Base-by-base conservation (phyloP, 139 green algal species). In the Diplosphaera chodatii region DNA sequence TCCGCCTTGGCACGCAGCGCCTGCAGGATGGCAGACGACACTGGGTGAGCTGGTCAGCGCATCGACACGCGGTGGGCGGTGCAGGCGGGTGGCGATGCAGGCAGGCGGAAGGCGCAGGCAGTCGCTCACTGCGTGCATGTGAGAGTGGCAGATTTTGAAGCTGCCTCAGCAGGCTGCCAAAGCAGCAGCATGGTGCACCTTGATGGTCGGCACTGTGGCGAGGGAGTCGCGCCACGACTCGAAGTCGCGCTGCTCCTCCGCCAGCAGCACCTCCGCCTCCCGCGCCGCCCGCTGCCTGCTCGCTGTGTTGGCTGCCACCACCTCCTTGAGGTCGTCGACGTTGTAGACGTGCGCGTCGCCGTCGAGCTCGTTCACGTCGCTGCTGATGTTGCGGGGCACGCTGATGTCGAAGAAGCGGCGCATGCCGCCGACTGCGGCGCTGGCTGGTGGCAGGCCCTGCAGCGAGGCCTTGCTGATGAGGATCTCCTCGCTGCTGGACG, bases 121-220 rank as follows among this genome's bases (percentile, higher is more conserved):
- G n/a, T n/a, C n/a, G n/a, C n/a, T n/a, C n/a, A n/a, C n/a, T n/a
- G n/a, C n/a, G n/a, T n/a, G n/a, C n/a, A n/a, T n/a, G n/a, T n/a
- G n/a, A n/a, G n/a, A n/a, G n/a, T n/a, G n/a, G n/a, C n/a, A n/a
- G n/a, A n/a, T n/a, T n/a, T n/a, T n/a, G n/a, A n/a, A n/a, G n/a
- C n/a, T n/a, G n/a, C n/a, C n/a, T n/a, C n/a, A n/a, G n/a, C n/a
- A n/a, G n/a, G n/a, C n/a, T n/a, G n/a, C n/a, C n/a, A n/a, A n/a
- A n/a, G n/a, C n/a, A n/a, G n/a, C n/a, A n/a, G n/a, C n/a, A n/a
- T n/a, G n/a, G n/a, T 28, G 34, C 63, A 74, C 74, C 88, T 99
- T 99, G 86, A 99, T 99, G 55, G 94, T 98, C 56, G 96, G 96
- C 63, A 99, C 96, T 1, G 96, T 99, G 75, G 98, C 96, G 32